These are phyloP conservation scores for Termitomyces bulborhizus DNA, from an alignment of 768 basidiomycete genomes.

Conservation along the genomic window DNA sequence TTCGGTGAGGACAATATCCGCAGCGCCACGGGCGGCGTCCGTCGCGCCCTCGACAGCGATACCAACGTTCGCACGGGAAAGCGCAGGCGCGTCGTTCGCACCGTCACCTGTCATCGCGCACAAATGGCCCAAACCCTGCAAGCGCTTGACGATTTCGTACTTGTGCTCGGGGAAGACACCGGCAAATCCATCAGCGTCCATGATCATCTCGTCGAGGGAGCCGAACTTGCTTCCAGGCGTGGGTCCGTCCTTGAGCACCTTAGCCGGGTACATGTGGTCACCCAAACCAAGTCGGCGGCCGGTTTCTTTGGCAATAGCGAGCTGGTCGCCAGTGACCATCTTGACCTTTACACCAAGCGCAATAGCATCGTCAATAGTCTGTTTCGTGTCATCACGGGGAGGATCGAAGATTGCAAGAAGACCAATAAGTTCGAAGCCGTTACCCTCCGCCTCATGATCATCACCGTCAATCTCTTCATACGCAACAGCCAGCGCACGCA, in stretches of 20 bases:
- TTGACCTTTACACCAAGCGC: conserved; percentile 97
- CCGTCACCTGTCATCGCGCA: conserved; percentile 99
- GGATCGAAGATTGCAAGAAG: conserved; percentile 97
- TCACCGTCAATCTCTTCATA: conserved; percentile 88
- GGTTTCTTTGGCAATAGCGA: conserved; percentile 99
- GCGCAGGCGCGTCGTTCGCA: conserved; percentile 97
- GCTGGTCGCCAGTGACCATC: conserved; percentile 99
- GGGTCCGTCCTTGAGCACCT: conserved; percentile 98
- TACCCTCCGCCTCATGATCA: conserved; percentile 81
- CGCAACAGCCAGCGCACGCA: conserved; percentile 95
- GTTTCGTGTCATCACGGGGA: conserved; percentile 96
- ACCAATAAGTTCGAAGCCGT: conserved; percentile 96
- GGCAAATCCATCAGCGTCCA: conserved; percentile 99
- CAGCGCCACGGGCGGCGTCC: conserved; percentile 96
- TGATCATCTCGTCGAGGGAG: conserved; percentile 94
- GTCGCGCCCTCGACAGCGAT: conserved; percentile 99
- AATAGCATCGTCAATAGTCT: conserved; percentile 96
- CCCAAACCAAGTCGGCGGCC: conserved; percentile 96
- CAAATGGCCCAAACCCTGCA: conserved; percentile 92
- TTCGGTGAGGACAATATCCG: conserved; percentile 96
- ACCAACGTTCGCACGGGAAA: conserved; percentile 98
- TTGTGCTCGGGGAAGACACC: conserved; percentile 99
- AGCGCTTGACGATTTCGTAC: conserved; percentile 98
- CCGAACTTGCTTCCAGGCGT: conserved; percentile 78
- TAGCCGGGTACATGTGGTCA: conserved; percentile 99